Conservation (phyloP, 2,329 filamentous ascomycete species). For the Aphanoascus verrucosus region DNA sequence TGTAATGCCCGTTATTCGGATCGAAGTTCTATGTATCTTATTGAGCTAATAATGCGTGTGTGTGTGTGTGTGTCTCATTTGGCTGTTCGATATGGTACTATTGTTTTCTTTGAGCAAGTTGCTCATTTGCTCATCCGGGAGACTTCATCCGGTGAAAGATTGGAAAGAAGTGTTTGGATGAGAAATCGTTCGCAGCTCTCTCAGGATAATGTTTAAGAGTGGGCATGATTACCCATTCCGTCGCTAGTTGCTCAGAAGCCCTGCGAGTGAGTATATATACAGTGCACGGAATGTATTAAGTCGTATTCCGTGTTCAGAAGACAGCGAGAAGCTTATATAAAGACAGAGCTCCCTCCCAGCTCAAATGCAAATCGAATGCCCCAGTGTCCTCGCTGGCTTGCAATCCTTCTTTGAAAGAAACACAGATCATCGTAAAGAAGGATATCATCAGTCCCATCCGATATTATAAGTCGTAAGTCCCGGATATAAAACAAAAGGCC, state of each 20-base stretch:
- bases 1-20: background rate
- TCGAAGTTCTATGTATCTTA: slow-evolving; percentile 1
- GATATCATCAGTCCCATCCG: background rate
- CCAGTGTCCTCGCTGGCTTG: background rate
- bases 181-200: too few relatives aligned
- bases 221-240: background rate
- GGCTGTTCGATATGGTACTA: background rate
- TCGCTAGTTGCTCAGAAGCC: too few relatives aligned
- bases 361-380: background rate
- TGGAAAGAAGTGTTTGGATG: too few relatives aligned
- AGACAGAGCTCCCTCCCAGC: background rate
- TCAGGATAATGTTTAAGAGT: background rate
- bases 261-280: background rate
- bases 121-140: too few relatives aligned
- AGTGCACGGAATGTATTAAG: background rate
- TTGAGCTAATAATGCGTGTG: background rate
- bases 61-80: background rate
- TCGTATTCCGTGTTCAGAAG: background rate
- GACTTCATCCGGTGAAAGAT: too few relatives aligned
- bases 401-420: background rate
- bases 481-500: background rate
- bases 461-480: background rate
- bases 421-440: background rate
- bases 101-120: too few relatives aligned
- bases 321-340: background rate